Conservation (phyloP, 768 basidiomycete genomes). For the Chlorophyllum brunneum region DNA sequence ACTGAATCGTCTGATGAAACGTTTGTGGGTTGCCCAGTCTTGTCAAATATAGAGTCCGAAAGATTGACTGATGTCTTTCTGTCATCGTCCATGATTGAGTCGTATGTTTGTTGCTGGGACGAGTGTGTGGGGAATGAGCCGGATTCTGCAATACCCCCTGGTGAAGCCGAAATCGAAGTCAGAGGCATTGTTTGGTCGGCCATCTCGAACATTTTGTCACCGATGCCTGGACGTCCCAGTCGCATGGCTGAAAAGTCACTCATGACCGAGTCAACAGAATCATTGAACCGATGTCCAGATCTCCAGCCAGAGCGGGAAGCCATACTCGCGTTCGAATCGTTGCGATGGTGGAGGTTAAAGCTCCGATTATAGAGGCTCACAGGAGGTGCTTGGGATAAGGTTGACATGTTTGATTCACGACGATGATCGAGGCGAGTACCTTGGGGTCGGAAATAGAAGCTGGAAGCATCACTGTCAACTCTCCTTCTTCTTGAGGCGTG, state of each 20-base stretch:
- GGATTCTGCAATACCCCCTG: conserved; percentile 35
- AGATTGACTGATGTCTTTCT: conserved; percentile 34
- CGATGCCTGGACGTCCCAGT: conserved; percentile 69
- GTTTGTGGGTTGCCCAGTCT: conserved; percentile 49
- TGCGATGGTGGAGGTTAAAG: conserved; percentile 45
- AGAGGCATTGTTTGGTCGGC: conserved; percentile 51
- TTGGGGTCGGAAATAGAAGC: conserved; percentile 66
- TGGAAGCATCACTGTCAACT: conserved; percentile 74
- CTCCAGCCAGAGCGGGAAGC: conserved; percentile 46
- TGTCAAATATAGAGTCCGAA: conserved; percentile 61
- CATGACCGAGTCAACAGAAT: conserved; percentile 60
- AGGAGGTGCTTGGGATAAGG: conserved; percentile 56
- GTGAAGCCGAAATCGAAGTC: conserved; percentile 63
- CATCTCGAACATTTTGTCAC: conserved; percentile 86
- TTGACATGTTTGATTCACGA: conserved; percentile 59
- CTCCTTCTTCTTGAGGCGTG: conserved; percentile 34
- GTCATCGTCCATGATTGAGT: conserved; percentile 60
- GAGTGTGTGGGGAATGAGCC: background rate
- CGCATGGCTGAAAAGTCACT: conserved; percentile 59
- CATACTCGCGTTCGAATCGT: conserved; percentile 55
- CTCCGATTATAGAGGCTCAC: conserved; percentile 71
- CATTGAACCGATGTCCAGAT: conserved; percentile 49
- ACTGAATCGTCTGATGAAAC: conserved; percentile 51
- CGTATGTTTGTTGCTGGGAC: conserved; percentile 36
- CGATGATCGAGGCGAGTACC: conserved; percentile 49